Conservation (phyloP, 2,329 filamentous ascomycete species). For the Exophiala spinifera region DNA sequence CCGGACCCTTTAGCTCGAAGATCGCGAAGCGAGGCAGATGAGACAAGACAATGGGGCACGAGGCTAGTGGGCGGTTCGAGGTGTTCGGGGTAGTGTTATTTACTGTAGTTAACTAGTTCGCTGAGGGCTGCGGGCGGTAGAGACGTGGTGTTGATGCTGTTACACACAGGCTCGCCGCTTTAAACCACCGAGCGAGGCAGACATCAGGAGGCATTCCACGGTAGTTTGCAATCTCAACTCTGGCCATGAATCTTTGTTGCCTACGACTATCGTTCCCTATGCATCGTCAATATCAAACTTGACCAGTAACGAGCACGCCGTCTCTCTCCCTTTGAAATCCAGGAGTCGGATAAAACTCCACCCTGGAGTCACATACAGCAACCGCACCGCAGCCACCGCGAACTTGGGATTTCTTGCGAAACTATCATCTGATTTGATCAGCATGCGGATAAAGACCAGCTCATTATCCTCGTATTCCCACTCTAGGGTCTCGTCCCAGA, state of each 20-base stretch:
- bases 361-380: conserved; percentile 23
- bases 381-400: conserved; percentile 24
- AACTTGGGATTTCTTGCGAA: conserved; percentile 27
- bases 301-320: conserved; percentile 20
- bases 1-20: not conserved
- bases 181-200: too few species aligned
- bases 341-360: conserved; percentile 28
- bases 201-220: too few species aligned
- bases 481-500: conserved; percentile 27
- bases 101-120: too few species aligned
- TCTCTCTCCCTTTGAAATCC: conserved; percentile 24
- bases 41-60: not conserved
- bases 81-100: too few species aligned
- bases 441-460: conserved; percentile 26
- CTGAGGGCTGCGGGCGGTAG: too few species aligned
- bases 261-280: not conserved
- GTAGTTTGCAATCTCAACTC: not conserved
- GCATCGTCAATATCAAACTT: conserved; percentile 24
- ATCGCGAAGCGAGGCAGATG: not conserved
- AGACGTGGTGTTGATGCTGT: too few species aligned
- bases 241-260: not conserved
- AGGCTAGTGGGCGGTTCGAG: too few species aligned
- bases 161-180: too few species aligned
- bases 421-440: conserved; percentile 29
- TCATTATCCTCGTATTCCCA: conserved; percentile 29